Conservation (phyloP, 805 yeast species). For the Schizosaccharomyces osmophilus region DNA sequence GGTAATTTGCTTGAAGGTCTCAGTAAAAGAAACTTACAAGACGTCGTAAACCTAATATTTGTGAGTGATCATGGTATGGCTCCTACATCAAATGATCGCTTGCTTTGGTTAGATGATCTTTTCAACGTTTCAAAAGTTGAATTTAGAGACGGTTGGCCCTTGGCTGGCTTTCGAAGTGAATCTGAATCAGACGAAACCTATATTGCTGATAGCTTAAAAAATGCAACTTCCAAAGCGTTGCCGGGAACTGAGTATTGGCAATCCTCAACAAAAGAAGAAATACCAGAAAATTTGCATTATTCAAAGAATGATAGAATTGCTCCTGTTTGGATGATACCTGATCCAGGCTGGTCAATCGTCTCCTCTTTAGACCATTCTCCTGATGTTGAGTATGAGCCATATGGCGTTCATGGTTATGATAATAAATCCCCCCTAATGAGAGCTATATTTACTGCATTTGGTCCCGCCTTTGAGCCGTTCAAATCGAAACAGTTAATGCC, state of each 20-base stretch:
- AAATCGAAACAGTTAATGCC: slow-evolving; percentile 27
- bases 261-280: slow-evolving; percentile 29
- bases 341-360: slow-evolving; percentile 53
- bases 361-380: slow-evolving; percentile 32
- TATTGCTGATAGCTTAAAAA: slow-evolving; percentile 21
- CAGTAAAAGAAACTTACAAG: slow-evolving; percentile 27
- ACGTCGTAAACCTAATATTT: slow-evolving; percentile 47
- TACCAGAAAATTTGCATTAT: slow-evolving; percentile 30
- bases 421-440: slow-evolving; percentile 60
- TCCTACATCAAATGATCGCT: slow-evolving; percentile 47
- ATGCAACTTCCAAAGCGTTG: slow-evolving; percentile 7
- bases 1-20: slow-evolving; percentile 26
- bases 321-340: slow-evolving; percentile 66
- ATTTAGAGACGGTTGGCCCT: slow-evolving; percentile 66
- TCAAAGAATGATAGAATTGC: slow-evolving; percentile 45
- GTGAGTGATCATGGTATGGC: slow-evolving; percentile 92
- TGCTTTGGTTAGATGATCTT: slow-evolving; percentile 50
- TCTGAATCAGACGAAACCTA: slow-evolving; percentile 19
- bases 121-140: slow-evolving; percentile 30
- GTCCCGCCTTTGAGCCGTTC: slow-evolving; percentile 38
- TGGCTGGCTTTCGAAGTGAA: slow-evolving; percentile 47
- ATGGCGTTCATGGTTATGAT: slow-evolving; percentile 71
- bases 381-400: slow-evolving; percentile 28
- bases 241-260: slow-evolving; percentile 13
- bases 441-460: slow-evolving; percentile 53